These are phyloP conservation scores for Globisporangium parvum DNA, from an alignment of 352 stramenopile genomes.

Conservation along the genomic window DNA sequence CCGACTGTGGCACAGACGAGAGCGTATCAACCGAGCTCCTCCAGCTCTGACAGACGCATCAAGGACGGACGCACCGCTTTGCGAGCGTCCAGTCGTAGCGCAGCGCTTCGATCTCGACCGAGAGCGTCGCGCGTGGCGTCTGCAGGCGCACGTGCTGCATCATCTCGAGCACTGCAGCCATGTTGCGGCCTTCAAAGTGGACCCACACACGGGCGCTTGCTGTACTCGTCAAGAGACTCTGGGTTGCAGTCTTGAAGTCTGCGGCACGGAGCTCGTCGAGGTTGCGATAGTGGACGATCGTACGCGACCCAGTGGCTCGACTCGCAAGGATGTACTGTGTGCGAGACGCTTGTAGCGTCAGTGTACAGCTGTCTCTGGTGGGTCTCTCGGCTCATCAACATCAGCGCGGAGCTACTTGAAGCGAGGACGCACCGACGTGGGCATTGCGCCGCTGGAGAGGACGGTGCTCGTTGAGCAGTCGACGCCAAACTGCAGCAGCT, in stretches of 20 bases:
- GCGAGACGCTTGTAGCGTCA: background rate
- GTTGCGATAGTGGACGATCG: conserved; percentile 60
- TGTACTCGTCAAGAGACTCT: conserved; percentile 12
- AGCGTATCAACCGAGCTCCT: too few species aligned
- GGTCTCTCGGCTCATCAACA: too few species aligned
- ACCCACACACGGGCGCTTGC: conserved; percentile 28
- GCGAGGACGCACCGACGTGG: conserved; percentile 38
- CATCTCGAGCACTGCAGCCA: conserved; percentile 54
- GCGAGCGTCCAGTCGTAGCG: conserved; percentile 55
- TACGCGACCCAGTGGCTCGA: conserved; percentile 50
- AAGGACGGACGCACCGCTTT: conserved; percentile 29
- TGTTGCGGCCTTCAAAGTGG: conserved; percentile 72
- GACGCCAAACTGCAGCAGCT: conserved; percentile 41
- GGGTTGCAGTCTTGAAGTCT: conserved; percentile 32
- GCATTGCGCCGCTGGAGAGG: conserved; percentile 42
- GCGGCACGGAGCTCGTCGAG: conserved; percentile 45
- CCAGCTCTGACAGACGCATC: background rate
- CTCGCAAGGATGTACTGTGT: conserved; percentile 65
- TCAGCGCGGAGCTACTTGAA: background rate
- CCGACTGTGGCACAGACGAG: too few species aligned
- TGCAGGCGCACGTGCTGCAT: conserved; percentile 33
- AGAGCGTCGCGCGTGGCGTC: conserved; percentile 24
- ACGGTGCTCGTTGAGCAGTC: conserved; percentile 37
- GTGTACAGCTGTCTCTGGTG: too few species aligned
- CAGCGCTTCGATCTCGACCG: conserved; percentile 61